phyloP scores from a whole-genome alignment of 345 rosid species.

The Camelina laxa region DNA sequence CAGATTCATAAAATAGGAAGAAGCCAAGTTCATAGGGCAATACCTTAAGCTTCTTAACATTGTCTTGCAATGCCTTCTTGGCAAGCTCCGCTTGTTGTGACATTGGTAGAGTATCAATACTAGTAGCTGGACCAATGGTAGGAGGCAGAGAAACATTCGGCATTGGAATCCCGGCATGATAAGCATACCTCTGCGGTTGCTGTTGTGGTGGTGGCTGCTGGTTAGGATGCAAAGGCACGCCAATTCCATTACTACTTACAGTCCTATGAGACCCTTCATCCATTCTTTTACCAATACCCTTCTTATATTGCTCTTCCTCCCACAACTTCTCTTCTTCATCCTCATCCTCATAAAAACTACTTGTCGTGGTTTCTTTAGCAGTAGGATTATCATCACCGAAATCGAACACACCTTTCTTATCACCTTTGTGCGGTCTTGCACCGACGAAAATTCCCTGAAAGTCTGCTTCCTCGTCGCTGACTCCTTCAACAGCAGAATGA shows the following conservation, averaged over 20 bases:
- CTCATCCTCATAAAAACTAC: conserved; percentile 51
- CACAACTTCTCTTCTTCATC: conserved; percentile 89
- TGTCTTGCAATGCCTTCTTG: conserved; percentile 68
- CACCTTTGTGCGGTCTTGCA: conserved; percentile 45
- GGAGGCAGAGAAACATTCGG: conserved; percentile 46
- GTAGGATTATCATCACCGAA: conserved; percentile 50
- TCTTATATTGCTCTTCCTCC: conserved; percentile 93
- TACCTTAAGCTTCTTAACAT: conserved; percentile 69
- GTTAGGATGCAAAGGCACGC: conserved; percentile 40
- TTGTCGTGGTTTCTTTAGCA: conserved; percentile 35
- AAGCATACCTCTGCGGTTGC: conserved; percentile 50
- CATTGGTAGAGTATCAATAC: conserved; percentile 59
- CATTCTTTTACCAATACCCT: conserved; percentile 86
- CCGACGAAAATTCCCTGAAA: conserved; percentile 67
- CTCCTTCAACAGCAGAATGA: conserved; percentile 54
- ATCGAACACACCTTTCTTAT: conserved; percentile 73
- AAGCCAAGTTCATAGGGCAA: conserved; percentile 32
- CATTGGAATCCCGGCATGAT: conserved; percentile 39
- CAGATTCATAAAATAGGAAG: background rate
- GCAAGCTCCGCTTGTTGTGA: conserved; percentile 82
- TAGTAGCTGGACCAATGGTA: conserved; percentile 58
- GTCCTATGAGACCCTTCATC: conserved; percentile 63
- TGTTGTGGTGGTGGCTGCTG: conserved; percentile 34
- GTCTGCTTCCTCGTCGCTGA: conserved; percentile 86
- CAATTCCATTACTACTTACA: conserved; percentile 39